Evolutionary conservation across 352 stramenopile genomes (phyloP), one percentile per base, ranked within the genome.

Genomic region (Phytophthora syringae): DNA sequence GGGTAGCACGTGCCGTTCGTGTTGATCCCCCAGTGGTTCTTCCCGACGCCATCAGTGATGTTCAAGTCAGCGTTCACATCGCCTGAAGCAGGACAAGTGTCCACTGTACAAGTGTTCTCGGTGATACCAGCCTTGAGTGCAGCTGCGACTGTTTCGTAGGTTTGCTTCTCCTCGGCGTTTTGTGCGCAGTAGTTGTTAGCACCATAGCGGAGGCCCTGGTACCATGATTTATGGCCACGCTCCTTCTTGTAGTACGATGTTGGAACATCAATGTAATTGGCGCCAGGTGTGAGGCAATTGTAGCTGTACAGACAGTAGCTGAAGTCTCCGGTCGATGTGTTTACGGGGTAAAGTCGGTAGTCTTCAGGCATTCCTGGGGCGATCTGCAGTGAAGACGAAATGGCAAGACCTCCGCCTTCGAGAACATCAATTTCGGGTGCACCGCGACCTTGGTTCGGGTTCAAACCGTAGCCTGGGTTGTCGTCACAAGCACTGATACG

Each of bases 361-460:
- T 88, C 64, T 2, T 73, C 60, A 0, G 84, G 84, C 73, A 89
- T 89, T 10, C 84, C 89, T 0, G 86, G 86, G 0, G 70, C 74
- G 22, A 98, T 82, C 68, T 98, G 94, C 3, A 97, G 76, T 28
- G 92, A 97, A 39, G 88, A 91, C 10, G 90, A 98, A 66, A 97
- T 93, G 6, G 82, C 74, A 5, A 68, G 66, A 13, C 90, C 79
- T 7, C 72, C 70, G 70, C 89, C 84, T 97, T 97, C 93, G 9
- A 98, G 76, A 18, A 98, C 77, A 72, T 98, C 93, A 70, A 98
- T 98, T 61, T 98, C 94, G 2, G 93, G 94, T 22, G 92, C 87
- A 10, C 94, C 94, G n/a, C 94, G 77, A 6, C 93, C 93, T 47
- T 81, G 60, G 9, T 83, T 79, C 11, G 85, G 71, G 76, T 98